Evolutionary conservation across 345 rosid genomes (phyloP).

Genomic region (Cardamine occulta): DNA sequence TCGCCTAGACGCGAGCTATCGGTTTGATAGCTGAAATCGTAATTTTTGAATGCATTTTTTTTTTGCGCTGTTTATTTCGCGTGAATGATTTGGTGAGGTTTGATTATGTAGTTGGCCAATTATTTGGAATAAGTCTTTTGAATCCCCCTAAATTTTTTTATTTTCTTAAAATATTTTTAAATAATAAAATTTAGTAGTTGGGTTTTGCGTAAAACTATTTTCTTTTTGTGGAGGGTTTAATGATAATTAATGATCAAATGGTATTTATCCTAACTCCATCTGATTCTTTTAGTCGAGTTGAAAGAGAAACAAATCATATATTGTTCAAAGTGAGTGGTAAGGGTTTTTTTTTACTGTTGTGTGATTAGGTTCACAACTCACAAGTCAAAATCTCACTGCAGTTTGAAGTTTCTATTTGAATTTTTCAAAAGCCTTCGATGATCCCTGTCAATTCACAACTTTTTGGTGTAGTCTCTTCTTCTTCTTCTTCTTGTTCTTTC

Average conservation of each 20-base stretch:
- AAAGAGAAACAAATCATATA: background rate
- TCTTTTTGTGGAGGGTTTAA: no score
- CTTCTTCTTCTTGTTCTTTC: constrained; percentile 13
- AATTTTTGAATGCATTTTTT: background rate
- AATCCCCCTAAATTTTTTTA: background rate
- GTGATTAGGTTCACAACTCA: background rate
- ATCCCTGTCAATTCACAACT: constrained; percentile 5
- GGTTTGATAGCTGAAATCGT: background rate
- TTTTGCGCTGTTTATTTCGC: background rate
- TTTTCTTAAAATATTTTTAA: background rate
- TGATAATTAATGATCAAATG: no score
- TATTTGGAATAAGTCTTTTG: background rate
- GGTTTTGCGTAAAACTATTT: no score
- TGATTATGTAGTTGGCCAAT: background rate
- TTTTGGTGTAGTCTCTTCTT: constrained; percentile 15
- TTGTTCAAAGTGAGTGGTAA: background rate
- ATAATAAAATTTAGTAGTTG: no score
- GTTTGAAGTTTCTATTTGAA: constrained; percentile 7
- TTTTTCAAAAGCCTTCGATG: background rate
- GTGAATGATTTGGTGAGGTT: background rate
- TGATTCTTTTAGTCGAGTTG: background rate
- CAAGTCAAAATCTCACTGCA: constrained; percentile 10
- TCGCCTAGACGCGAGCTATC: background rate
- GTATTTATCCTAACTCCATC: no score
- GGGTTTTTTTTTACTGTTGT: background rate